Conservation (phyloP, 129 eudicot genomes). For the Solidago caesia region DNA sequence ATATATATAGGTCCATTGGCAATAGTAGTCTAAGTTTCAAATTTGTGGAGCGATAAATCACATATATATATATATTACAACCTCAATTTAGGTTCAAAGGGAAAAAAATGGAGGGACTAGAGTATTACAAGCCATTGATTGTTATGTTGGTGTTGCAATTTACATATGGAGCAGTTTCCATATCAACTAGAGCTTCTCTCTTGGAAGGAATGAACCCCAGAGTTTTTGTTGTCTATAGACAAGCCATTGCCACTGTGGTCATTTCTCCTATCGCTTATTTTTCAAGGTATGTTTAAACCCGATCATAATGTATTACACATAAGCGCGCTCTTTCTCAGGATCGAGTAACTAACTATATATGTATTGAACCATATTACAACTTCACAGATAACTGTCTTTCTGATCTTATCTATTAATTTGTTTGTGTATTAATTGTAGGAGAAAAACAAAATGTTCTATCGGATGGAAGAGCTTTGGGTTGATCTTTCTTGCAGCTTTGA, state of each 20-base stretch:
- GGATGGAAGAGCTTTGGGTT: slow-evolving; percentile 69
- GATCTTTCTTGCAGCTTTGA: slow-evolving; percentile 60
- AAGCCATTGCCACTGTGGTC: slow-evolving; percentile 57
- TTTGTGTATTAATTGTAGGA: slow-evolving; percentile 35
- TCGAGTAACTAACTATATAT: too few species aligned
- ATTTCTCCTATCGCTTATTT: slow-evolving; percentile 65
- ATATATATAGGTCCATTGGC: slow-evolving; percentile 6
- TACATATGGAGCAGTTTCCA: slow-evolving; percentile 55
- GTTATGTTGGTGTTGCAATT: slow-evolving; percentile 67
- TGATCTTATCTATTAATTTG: neutral
- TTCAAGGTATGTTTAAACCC: slow-evolving; percentile 39
- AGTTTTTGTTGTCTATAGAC: slow-evolving; percentile 82
- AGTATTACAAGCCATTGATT: slow-evolving; percentile 53
- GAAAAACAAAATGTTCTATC: slow-evolving; percentile 36
- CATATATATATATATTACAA: slow-evolving; percentile 14
- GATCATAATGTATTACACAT: neutral
- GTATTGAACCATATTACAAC: neutral
- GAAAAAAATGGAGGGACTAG: slow-evolving; percentile 27
- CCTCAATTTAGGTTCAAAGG: slow-evolving; percentile 13
- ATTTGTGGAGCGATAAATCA: slow-evolving; percentile 25
- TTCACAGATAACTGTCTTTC: neutral
- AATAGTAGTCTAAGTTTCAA: slow-evolving; percentile 8
- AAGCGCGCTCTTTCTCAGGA: neutral
- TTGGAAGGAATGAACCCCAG: slow-evolving; percentile 79
- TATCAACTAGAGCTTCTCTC: slow-evolving; percentile 66